Percentiles rank a stretch among this genome's conserved stretches.
These are phyloP conservation scores for Cercospora berteroae DNA, from an alignment of 2,329 filamentous ascomycete genomes.

Conservation along the genomic window DNA sequence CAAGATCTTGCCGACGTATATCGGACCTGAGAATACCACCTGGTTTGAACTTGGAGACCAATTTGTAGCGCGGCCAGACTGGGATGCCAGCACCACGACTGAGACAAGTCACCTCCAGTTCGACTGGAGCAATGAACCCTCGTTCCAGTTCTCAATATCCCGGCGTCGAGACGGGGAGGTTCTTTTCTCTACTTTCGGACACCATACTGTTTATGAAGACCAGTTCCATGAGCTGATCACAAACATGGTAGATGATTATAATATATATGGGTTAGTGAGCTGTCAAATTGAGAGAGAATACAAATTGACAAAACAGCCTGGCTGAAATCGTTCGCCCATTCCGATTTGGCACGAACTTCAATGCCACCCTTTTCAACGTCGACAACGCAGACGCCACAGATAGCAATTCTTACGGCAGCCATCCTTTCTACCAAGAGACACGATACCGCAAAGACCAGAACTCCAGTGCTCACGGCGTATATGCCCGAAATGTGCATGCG, in stretches of 20 bases:
- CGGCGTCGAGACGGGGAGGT: constrained; percentile 27
- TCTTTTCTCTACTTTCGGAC: constrained; percentile 35
- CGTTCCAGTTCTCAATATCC: constrained; percentile 33
- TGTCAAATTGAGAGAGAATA: neutral
- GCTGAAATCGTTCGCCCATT: constrained; percentile 31
- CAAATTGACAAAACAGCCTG: neutral
- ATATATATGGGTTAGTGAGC: constrained; percentile 33
- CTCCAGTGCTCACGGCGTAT: constrained; percentile 34
- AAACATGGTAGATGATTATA: constrained; percentile 32
- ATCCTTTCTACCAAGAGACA: constrained; percentile 38
- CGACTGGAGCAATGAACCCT: constrained; percentile 33
- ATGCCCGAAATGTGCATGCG: constrained; percentile 36
- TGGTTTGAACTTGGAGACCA: constrained; percentile 24
- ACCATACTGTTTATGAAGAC: constrained; percentile 33
- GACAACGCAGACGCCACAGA: constrained; percentile 28
- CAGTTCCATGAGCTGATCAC: constrained; percentile 36
- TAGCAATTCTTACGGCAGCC: constrained; percentile 34
- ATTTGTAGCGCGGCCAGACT: constrained; percentile 19
- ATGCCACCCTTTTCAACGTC: constrained; percentile 35
- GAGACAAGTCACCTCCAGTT: constrained; percentile 31
- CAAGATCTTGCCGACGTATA: constrained; percentile 29
- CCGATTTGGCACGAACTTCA: constrained; percentile 32
- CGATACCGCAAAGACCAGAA: constrained; percentile 27
- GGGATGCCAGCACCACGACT: constrained; percentile 22
- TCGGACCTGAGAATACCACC: constrained; percentile 24